phyloP scores from a whole-genome alignment of 140 eudicot species.

The Erigeron philadelphicus region DNA sequence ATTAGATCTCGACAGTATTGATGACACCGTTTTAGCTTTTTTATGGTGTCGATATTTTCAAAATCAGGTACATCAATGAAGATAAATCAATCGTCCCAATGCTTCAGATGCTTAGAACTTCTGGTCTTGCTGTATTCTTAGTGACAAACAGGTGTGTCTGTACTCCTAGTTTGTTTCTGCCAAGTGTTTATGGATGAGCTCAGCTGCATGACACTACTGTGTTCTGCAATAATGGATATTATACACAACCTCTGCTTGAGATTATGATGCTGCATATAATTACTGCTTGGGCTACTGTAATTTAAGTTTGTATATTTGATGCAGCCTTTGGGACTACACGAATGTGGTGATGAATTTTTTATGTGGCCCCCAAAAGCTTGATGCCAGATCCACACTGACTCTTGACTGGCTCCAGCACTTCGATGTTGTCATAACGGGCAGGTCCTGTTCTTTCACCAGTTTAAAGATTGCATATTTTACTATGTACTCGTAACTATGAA shows the following conservation, averaged over 20 bases:
- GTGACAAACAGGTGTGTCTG: constrained; percentile 81
- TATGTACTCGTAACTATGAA: background rate
- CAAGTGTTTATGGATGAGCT: background rate
- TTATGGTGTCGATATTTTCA: constrained; percentile 7
- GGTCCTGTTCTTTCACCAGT: constrained; percentile 40
- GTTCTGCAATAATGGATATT: background rate
- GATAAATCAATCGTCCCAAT: constrained; percentile 73
- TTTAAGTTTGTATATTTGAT: constrained; percentile 22
- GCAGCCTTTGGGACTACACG: constrained; percentile 98
- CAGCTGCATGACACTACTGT: background rate
- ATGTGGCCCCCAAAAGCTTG: constrained; percentile 48
- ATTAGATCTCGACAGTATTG: background rate
- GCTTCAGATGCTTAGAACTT: constrained; percentile 82
- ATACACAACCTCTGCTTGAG: background rate
- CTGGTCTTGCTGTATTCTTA: constrained; percentile 77
- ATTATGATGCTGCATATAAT: background rate
- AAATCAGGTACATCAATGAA: constrained; percentile 78
- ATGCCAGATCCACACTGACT: constrained; percentile 36
- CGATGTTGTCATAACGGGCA: constrained; percentile 93
- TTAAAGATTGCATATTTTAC: background rate
- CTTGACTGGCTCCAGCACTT: constrained; percentile 93
- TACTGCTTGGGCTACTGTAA: constrained; percentile 2
- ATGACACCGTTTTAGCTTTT: background rate
- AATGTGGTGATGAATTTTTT: constrained; percentile 94
- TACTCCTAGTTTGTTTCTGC: constrained; percentile 6